Percentiles rank a stretch among this genome's conserved stretches.
Conservation (phyloP, 1,284 basidiomycete species). For the Sanghuangporus weigelae region DNA sequence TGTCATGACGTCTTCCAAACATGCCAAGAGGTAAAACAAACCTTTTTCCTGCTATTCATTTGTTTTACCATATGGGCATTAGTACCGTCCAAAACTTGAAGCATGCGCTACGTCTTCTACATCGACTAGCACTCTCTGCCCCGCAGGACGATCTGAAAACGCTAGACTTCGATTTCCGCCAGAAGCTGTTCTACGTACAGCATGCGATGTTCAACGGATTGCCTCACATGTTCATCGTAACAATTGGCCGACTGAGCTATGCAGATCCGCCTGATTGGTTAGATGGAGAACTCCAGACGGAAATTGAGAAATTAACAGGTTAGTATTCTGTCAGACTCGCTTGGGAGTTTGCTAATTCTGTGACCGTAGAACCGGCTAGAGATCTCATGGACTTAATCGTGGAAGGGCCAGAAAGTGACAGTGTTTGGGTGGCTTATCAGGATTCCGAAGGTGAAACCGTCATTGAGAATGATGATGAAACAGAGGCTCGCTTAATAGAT, state of each 20-base stretch:
- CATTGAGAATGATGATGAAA: slow-evolving; percentile 40
- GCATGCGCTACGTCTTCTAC: slow-evolving; percentile 51
- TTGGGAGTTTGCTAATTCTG: neutral
- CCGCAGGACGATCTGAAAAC: slow-evolving; percentile 16
- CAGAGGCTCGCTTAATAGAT: slow-evolving; percentile 37
- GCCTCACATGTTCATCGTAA: slow-evolving; percentile 72
- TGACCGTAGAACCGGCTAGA: slow-evolving; percentile 51
- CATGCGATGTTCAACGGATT: slow-evolving; percentile 57
- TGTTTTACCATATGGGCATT: slow-evolving; percentile 16
- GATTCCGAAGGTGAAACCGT: slow-evolving; percentile 36
- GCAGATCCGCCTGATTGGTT: slow-evolving; percentile 64
- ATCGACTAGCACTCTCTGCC: slow-evolving; percentile 52
- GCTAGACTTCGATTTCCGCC: slow-evolving; percentile 39
- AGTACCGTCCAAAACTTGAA: slow-evolving; percentile 48
- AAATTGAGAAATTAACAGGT: slow-evolving; percentile 52
- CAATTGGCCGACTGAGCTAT: slow-evolving; percentile 70
- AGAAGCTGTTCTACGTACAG: slow-evolving; percentile 48
- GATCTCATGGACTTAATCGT: slow-evolving; percentile 69
- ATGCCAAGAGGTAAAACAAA: slow-evolving; percentile 18
- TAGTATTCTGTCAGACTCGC: slow-evolving; percentile 18
- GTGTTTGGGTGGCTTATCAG: slow-evolving; percentile 65
- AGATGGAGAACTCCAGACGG: slow-evolving; percentile 35
- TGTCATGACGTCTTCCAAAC: slow-evolving; percentile 34
- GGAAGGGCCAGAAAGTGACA: slow-evolving; percentile 71
- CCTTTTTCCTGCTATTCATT: neutral